Percentiles rank a stretch among this genome's conserved stretches.
Conservation (phyloP, 257 asterid species). For the Solanum appendiculatum region DNA sequence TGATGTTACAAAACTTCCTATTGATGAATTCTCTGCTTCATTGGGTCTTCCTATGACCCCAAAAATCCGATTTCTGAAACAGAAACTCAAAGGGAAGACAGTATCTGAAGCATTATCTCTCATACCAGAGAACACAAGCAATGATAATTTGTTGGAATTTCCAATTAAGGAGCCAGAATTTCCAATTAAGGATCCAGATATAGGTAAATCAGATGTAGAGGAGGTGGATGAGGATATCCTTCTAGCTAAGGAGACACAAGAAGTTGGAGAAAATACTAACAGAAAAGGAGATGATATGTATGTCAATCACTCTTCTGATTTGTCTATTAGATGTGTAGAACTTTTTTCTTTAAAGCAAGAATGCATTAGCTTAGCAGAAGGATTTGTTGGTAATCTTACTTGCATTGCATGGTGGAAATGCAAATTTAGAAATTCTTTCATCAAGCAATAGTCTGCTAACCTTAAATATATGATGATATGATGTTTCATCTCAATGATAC, state of each 20-base stretch:
- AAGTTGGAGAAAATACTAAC: constrained; percentile 15
- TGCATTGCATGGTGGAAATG: neutral
- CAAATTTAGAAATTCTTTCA: neutral
- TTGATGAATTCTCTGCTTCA: constrained; percentile 78
- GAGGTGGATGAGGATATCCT: constrained; percentile 24
- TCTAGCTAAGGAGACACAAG: constrained; percentile 28
- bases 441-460: neutral
- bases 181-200: constrained; percentile 5
- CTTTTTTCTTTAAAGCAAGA: neutral
- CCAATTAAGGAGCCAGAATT: constrained; percentile 13
- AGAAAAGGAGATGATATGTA: constrained; percentile 36
- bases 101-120: constrained; percentile 36
- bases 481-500: neutral
- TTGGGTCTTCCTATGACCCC: constrained; percentile 98
- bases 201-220: constrained; percentile 19
- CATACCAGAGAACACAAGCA: constrained; percentile 27
- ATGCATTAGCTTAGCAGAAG: neutral
- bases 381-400: neutral
- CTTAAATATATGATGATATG: neutral
- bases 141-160: constrained; percentile 27
- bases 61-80: constrained; percentile 66
- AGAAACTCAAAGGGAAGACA: constrained; percentile 52
- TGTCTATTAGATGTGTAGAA: neutral
- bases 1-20: constrained; percentile 64
- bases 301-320: neutral